Percentiles rank a stretch among this genome's conserved stretches.
Conservation (phyloP, 805 yeast genomes). For the Candida corydali region DNA sequence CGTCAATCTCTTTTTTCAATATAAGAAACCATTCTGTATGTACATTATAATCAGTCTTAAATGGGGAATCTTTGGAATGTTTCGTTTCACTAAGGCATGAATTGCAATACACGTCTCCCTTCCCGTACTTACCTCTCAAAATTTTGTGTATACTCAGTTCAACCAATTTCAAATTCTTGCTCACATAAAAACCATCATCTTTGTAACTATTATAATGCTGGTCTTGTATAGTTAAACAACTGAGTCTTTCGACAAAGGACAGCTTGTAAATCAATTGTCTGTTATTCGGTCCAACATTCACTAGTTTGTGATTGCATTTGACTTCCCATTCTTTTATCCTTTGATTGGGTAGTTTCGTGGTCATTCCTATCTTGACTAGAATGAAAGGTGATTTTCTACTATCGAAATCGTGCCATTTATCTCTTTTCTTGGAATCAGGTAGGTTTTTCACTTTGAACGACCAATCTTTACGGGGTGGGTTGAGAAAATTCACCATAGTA, state of each 20-base stretch:
- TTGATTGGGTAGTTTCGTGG: slow-evolving; percentile 39
- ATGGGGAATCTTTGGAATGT: slow-evolving; percentile 7
- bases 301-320: slow-evolving; percentile 46
- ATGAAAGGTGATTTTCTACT: slow-evolving; percentile 34
- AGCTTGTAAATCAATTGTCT: slow-evolving; percentile 8
- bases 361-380: slow-evolving; percentile 51
- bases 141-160: slow-evolving; percentile 41
- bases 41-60: slow-evolving; percentile 20
- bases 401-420: slow-evolving; percentile 30
- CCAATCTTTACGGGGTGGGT: slow-evolving; percentile 16
- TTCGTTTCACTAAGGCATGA: slow-evolving; percentile 28
- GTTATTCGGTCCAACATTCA: slow-evolving; percentile 31
- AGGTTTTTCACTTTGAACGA: slow-evolving; percentile 38
- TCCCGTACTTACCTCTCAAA: slow-evolving; percentile 39
- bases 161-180: slow-evolving; percentile 24
- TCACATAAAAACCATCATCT: slow-evolving; percentile 33
- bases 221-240: neutral
- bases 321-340: slow-evolving; percentile 51
- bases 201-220: slow-evolving; percentile 17
- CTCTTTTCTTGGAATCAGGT: slow-evolving; percentile 15
- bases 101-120: slow-evolving; percentile 45
- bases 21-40: slow-evolving; percentile 59
- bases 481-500: slow-evolving; percentile 37
- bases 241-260: slow-evolving; percentile 8
- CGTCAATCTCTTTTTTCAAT: slow-evolving; percentile 36